phyloP scores from a whole-genome alignment of 2,329 filamentous ascomycete species.

The Phaeosphaeriaceae sp. region DNA sequence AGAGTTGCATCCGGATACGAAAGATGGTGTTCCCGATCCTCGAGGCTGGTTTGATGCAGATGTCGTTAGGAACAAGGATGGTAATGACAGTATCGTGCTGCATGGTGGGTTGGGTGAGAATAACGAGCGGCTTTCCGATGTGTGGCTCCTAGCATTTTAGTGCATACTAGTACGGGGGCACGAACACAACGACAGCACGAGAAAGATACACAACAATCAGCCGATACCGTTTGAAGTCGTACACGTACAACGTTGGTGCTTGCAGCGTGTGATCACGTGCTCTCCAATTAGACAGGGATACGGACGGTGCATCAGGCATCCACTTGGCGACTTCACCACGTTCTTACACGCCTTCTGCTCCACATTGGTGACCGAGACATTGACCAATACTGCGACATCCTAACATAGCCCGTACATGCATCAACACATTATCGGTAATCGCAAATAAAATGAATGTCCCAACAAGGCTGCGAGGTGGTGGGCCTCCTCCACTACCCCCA shows the following conservation, averaged over 20 bases:
- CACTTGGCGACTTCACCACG: not conserved
- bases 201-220: not conserved
- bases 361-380: not conserved
- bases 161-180: not conserved
- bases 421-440: not conserved
- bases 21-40: constrained; percentile 45
- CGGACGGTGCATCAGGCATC: not conserved
- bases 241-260: not conserved
- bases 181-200: not conserved
- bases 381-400: not conserved
- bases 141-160: constrained; percentile 54
- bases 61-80: constrained; percentile 40
- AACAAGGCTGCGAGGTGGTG: not conserved
- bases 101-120: constrained; percentile 61
- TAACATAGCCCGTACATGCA: too few relatives aligned
- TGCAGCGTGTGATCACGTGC: not conserved
- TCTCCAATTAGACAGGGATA: not conserved
- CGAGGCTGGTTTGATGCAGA: constrained; percentile 64
- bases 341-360: not conserved
- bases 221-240: not conserved
- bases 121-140: constrained; percentile 60
- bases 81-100: constrained; percentile 51
- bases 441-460: not conserved
- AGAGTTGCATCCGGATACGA: constrained; percentile 27
- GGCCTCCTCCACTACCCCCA: not conserved